These are phyloP conservation scores for Aspergillus homomorphus DNA, from an alignment of 495 filamentous ascomycete genomes.

Conservation along the genomic window DNA sequence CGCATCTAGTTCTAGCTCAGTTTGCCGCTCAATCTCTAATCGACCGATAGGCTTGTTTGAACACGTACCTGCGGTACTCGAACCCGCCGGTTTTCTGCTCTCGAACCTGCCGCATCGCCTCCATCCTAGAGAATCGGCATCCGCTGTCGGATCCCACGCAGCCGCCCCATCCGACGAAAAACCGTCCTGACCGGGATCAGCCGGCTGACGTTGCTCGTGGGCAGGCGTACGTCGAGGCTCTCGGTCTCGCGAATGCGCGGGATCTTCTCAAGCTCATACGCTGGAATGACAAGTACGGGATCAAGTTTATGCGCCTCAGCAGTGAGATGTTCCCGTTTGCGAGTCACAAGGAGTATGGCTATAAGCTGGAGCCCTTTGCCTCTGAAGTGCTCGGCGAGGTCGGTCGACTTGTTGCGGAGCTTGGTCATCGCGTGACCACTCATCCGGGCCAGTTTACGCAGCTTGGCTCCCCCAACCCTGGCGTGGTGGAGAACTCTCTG, in stretches of 20 bases:
- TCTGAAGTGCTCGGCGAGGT: conserved; percentile 71
- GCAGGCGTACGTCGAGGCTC: conserved; percentile 66
- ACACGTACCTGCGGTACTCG: conserved; percentile 85
- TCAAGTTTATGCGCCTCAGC: conserved; percentile 88
- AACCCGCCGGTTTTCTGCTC: conserved; percentile 89
- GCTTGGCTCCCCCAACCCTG: conserved; percentile 70
- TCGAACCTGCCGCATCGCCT: conserved; percentile 85
- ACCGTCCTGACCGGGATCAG: conserved; percentile 71
- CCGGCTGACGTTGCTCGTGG: conserved; percentile 61
- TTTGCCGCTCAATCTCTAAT: background rate
- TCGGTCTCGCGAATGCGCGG: conserved; percentile 77
- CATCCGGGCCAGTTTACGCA: conserved; percentile 96
- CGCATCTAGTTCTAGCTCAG: too few species aligned
- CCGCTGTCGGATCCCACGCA: conserved; percentile 70
- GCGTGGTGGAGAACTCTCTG: conserved; percentile 71
- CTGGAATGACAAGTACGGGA: conserved; percentile 92
- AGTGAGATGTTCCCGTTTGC: conserved; percentile 98
- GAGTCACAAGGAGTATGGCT: conserved; percentile 81
- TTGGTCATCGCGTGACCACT: conserved; percentile 82
- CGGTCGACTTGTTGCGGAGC: conserved; percentile 72
- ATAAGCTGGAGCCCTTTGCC: conserved; percentile 83
- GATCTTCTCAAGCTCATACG: conserved; percentile 82
- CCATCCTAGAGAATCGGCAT: conserved; percentile 84
- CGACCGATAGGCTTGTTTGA: conserved; percentile 68
- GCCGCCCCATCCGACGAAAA: conserved; percentile 77